A percentile compares a stretch with the other conserved stretches of the same genome.
These are phyloP conservation scores for Dendryphion nanum DNA, from an alignment of 2,329 filamentous ascomycete genomes.

Conservation along the genomic window DNA sequence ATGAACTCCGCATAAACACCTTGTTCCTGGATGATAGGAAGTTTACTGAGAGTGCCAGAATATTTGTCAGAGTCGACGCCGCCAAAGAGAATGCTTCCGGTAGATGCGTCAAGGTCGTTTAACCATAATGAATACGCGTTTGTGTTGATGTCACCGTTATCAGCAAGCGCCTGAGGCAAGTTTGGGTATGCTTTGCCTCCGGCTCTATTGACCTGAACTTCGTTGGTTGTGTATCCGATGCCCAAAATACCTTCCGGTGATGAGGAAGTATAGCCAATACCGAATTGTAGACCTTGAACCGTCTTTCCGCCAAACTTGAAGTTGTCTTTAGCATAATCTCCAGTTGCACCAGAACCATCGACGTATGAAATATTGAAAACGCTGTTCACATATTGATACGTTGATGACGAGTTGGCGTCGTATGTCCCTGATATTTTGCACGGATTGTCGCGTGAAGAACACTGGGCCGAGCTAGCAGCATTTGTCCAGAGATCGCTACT, in stretches of 20 bases:
- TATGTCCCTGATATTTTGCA: constrained; percentile 68
- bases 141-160: constrained; percentile 60
- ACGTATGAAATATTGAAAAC: constrained; percentile 87
- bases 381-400: constrained; percentile 70
- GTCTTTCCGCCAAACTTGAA: constrained; percentile 58
- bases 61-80: constrained; percentile 79
- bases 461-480: constrained; percentile 60
- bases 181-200: constrained; percentile 54
- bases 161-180: constrained; percentile 63
- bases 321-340: constrained; percentile 78
- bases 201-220: constrained; percentile 66
- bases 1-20: constrained; percentile 53
- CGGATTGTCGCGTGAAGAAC: constrained; percentile 47
- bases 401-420: constrained; percentile 68
- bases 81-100: constrained; percentile 73
- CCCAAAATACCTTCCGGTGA: constrained; percentile 73
- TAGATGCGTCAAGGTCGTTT: constrained; percentile 59
- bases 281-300: constrained; percentile 65
- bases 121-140: constrained; percentile 69
- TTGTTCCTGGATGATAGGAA: constrained; percentile 56
- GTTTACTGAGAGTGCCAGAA: constrained; percentile 58
- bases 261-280: constrained; percentile 64
- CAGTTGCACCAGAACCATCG: constrained; percentile 72
- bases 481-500: constrained; percentile 68
- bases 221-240: constrained; percentile 78